A percentile compares a stretch with the other conserved stretches of the same genome.
phyloP scores from a whole-genome alignment of 2,329 filamentous ascomycete genomes.

The Ceratocystis colombiana region DNA sequence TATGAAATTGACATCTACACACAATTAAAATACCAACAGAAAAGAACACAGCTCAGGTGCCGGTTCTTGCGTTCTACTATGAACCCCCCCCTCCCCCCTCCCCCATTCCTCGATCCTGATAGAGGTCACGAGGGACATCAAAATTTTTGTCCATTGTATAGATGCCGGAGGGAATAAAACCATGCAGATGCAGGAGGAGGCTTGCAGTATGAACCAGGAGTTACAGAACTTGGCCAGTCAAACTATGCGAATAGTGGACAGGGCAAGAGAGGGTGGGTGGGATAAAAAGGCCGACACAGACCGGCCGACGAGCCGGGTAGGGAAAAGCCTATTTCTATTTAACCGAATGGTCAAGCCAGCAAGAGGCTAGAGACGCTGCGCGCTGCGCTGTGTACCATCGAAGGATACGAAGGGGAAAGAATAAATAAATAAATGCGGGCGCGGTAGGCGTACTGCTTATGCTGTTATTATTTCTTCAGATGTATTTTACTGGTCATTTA shows the following conservation, averaged over 20 bases:
- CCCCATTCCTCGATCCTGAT: not conserved
- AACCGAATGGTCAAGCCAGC: slow-evolving; percentile 5
- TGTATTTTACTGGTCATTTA: not conserved
- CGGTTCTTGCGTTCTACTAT: slow-evolving; percentile 8
- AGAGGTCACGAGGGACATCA: slow-evolving; percentile 1
- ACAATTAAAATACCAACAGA: not conserved
- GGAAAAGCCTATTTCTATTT: slow-evolving; percentile 16
- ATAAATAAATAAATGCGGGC: not conserved
- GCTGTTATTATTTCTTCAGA: not conserved
- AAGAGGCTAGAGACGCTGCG: not conserved
- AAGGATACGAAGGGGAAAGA: not conserved
- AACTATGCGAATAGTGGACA: no score
- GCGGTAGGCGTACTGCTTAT: not conserved
- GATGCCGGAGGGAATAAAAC: not conserved
- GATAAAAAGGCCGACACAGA: slow-evolving; percentile 7
- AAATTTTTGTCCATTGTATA: not conserved
- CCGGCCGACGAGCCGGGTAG: slow-evolving; percentile 1
- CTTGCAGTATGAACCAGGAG: not conserved
- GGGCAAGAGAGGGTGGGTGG: not conserved
- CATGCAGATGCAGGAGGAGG: not conserved
- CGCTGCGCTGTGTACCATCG: not conserved
- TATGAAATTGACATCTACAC: not conserved
- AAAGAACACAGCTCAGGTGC: not conserved
- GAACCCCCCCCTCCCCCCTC: not conserved
- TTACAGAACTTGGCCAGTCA: not conserved